A percentile compares a stretch with the other conserved stretches of the same genome.
Conservation (phyloP, 768 basidiomycete genomes). For the Lentinula guzmanii region DNA sequence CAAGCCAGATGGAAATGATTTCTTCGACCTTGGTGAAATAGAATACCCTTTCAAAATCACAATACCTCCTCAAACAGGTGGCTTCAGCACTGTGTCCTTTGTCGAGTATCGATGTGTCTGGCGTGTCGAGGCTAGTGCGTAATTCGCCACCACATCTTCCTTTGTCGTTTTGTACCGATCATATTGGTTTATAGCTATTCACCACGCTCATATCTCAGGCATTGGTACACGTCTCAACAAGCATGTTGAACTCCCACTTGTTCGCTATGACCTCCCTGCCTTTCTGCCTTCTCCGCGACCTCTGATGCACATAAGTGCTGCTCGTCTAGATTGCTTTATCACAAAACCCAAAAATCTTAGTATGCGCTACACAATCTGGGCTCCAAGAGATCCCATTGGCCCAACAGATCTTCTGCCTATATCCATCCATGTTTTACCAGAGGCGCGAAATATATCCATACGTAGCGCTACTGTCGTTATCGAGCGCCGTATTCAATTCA, state of each 20-base stretch:
- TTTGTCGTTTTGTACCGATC: neutral
- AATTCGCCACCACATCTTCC: conserved; percentile 2
- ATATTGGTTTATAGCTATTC: conserved; percentile 43
- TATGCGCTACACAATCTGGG: conserved; percentile 53
- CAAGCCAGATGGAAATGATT: conserved; percentile 51
- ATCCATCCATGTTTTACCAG: conserved; percentile 53
- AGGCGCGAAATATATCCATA: conserved; percentile 50
- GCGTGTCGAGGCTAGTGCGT: conserved; percentile 77
- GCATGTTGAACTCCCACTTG: conserved; percentile 66
- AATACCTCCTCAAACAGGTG: conserved; percentile 54
- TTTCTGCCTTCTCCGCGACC: conserved; percentile 28
- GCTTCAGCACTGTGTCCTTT: conserved; percentile 66
- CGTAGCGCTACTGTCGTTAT: conserved; percentile 60
- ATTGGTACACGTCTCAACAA: conserved; percentile 66
- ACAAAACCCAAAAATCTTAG: conserved; percentile 51
- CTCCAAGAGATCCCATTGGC: conserved; percentile 56
- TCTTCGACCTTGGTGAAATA: conserved; percentile 54
- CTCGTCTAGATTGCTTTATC: conserved; percentile 34
- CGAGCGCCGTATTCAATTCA: conserved; percentile 66
- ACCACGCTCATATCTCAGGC: conserved; percentile 56
- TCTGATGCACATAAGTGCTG: conserved; percentile 26
- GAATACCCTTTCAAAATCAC: conserved; percentile 70
- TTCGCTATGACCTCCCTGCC: conserved; percentile 60
- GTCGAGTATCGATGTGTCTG: conserved; percentile 78
- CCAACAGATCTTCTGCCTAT: conserved; percentile 70